Conservation (phyloP, 1,284 basidiomycete species). For the Gymnopus androsaceus region DNA sequence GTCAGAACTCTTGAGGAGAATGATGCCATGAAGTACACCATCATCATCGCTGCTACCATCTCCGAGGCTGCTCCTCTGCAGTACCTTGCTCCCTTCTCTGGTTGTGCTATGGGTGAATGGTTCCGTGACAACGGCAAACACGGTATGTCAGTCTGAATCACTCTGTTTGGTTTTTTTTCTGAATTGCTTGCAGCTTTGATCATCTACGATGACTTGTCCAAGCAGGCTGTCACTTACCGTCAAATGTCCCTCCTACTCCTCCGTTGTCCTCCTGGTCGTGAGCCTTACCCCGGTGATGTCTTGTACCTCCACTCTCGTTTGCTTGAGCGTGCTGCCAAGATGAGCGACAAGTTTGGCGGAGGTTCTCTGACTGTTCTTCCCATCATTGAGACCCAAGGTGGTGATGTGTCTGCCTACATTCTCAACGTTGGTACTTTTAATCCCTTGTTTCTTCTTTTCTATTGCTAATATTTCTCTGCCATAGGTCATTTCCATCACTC, state of each 20-base stretch:
- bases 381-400: constrained; percentile 99
- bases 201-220: constrained; percentile 99
- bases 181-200: constrained; percentile 71
- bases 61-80: constrained; percentile 98
- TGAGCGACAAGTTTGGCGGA: constrained; percentile 97
- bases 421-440: constrained; percentile 64
- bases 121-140: constrained; percentile 99
- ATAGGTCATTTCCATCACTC: constrained; percentile 95
- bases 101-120: constrained; percentile 99
- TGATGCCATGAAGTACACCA: constrained; percentile 99
- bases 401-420: constrained; percentile 99
- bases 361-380: constrained; percentile 98
- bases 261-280: constrained; percentile 99
- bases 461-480: constrained; percentile 13
- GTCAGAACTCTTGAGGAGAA: constrained; percentile 99
- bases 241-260: constrained; percentile 99
- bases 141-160: constrained; percentile 46
- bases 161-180: constrained; percentile 18
- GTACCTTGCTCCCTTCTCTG: constrained; percentile 99
- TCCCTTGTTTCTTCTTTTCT: constrained; percentile 8
- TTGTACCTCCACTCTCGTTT: constrained; percentile 99
- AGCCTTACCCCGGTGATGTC: constrained; percentile 99
- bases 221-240: constrained; percentile 99
- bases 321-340: constrained; percentile 99
- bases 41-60: constrained; percentile 98